Conservation (phyloP, 78 protist species). For the Speleostelium caveatum region DNA sequence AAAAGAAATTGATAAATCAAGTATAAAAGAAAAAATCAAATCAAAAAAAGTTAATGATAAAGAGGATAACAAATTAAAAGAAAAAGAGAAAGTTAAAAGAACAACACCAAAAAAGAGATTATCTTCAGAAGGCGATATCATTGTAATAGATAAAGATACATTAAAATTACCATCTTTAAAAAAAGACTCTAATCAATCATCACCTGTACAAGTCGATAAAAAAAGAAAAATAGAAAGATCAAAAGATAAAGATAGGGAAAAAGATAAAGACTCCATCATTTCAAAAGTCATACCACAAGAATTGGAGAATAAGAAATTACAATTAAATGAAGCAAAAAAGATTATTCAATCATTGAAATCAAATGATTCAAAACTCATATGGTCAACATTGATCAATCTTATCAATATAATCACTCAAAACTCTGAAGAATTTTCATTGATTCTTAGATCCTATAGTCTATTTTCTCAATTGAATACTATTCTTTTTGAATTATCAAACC, state of each 20-base stretch:
- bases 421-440: slow-evolving; percentile 5
- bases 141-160: neutral
- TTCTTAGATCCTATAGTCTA: slow-evolving; percentile 39
- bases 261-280: neutral
- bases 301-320: neutral
- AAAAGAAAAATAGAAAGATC: neutral
- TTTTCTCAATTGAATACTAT: neutral
- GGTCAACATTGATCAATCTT: neutral
- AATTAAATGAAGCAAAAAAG: neutral
- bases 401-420: neutral
- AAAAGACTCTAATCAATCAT: neutral
- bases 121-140: neutral
- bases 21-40: neutral
- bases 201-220: neutral
- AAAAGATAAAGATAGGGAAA: neutral
- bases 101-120: neutral
- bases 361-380: neutral
- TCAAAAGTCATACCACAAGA: slow-evolving; percentile 13
- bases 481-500: slow-evolving; percentile 10
- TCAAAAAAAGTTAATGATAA: neutral
- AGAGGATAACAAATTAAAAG: neutral
- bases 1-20: slow-evolving; percentile 6
- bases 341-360: neutral
- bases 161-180: neutral
- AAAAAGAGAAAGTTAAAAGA: neutral